Percentiles rank a stretch among this genome's conserved stretches.
Conservation (phyloP, 192 early-diverging fungal genomes). For the Oehlia diaphana region DNA sequence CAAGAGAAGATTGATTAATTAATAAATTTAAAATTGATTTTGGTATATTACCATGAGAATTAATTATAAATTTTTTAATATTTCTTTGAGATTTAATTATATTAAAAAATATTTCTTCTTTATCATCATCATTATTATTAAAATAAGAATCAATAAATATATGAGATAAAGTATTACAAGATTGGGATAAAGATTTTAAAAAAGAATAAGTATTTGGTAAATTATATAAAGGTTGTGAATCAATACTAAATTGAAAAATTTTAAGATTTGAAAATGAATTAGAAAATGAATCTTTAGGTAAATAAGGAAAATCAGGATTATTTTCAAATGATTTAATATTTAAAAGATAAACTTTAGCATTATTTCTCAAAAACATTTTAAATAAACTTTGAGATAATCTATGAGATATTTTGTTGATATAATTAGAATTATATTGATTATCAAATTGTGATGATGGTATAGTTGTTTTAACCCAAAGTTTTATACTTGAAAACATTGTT, state of each 20-base stretch:
- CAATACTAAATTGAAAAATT: not conserved
- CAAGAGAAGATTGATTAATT: not conserved
- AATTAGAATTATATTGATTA: no score
- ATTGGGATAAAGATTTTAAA: not conserved
- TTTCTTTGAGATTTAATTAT: not conserved
- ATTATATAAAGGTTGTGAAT: not conserved
- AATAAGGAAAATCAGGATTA: not conserved
- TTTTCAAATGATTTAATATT: not conserved
- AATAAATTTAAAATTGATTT: not conserved
- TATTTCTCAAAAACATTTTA: not conserved
- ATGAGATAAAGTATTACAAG: not conserved
- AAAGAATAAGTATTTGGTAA: not conserved
- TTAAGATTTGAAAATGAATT: not conserved
- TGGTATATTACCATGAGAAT: not conserved
- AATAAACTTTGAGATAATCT: not conserved
- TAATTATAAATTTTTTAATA: not conserved
- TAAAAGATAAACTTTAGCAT: not conserved
- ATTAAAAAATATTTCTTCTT: not conserved
- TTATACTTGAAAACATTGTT: not conserved
- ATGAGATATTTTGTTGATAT: not conserved
- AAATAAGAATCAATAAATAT: not conserved
- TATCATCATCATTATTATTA: not conserved
- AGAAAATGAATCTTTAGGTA: not conserved
- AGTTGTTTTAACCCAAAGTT: not conserved
- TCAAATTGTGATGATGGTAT: not conserved